Base-by-base conservation (phyloP, 257 asterid genomes). In the Linaria vulgaris region DNA sequence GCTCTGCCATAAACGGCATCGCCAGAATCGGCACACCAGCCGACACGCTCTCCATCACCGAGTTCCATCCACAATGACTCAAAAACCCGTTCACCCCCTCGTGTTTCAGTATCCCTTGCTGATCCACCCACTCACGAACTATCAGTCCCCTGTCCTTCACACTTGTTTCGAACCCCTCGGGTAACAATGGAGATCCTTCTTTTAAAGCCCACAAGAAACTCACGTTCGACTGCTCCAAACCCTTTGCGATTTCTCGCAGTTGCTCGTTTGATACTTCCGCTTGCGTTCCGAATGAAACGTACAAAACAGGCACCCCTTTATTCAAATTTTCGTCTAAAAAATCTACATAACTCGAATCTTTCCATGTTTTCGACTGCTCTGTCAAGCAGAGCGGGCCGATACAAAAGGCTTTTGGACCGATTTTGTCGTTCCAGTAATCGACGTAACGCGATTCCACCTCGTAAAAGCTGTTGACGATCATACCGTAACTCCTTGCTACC, bases 51-150 rank as follows among this genome's bases (percentile, higher is more conserved):
- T 88, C 96, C 56, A 59, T 13, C 59, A 81, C 84, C 10, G 96
- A 88, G 65, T 88, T 88, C 94, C 95, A 88, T 59, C 96, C 96
- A 16, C 96, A 88, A 50, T 89, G 95, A 62, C 91, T 82, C 75
- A 89, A 46, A 66, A 84, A 82, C 56, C 89, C 91, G 9, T 61
- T 69, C 3, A 84, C 72, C 9, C 41, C 75, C 1, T 66, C 67
- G 66, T 89, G 97, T 2, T 37, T 17, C 9, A 86, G 79, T 2
- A 84, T 74, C 3, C 60, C 45, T 30, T 57, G 17, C 71, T 89
- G 97, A 56, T 84, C 87, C 12, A 84, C 90, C 94, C 95, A 88
- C 16, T 71, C 91, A 14, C 53, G 72, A 1, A 81, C 84, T 13
- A 87, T n/a, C 20, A 81, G 34, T 17, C 89, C 95, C 25, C 75